phyloP scores from a whole-genome alignment of 2,329 filamentous ascomycete species.

The Dactylonectria macrodidyma region DNA sequence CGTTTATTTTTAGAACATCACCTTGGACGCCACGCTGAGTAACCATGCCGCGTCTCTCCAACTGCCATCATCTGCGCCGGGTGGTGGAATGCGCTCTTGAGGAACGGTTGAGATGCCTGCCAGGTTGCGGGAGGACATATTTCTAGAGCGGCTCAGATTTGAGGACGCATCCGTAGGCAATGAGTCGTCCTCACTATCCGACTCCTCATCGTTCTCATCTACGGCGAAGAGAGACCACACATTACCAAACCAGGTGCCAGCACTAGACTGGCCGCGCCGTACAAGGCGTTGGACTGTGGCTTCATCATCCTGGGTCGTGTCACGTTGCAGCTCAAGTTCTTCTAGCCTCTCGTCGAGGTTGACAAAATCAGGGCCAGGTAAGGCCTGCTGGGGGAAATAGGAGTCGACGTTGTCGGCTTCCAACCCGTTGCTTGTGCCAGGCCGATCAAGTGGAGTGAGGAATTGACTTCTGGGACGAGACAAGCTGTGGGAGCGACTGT shows the following conservation, averaged over 20 bases:
- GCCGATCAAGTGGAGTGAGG: conserved; percentile 61
- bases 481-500: conserved; percentile 60
- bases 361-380: conserved; percentile 73
- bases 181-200: conserved; percentile 56
- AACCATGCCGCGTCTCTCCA: conserved; percentile 80
- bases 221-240: conserved; percentile 75
- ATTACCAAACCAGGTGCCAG: conserved; percentile 72
- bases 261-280: conserved; percentile 64
- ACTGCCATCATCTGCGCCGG: conserved; percentile 68
- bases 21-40: conserved; percentile 74
- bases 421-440: conserved; percentile 56
- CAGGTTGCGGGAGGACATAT: conserved; percentile 54
- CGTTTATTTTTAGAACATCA: conserved; percentile 63
- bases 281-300: conserved; percentile 71
- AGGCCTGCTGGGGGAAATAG: conserved; percentile 45
- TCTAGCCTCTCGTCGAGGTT: conserved; percentile 73
- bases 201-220: conserved; percentile 71
- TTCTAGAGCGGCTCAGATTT: conserved; percentile 49
- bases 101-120: conserved; percentile 59
- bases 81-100: conserved; percentile 63
- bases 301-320: conserved; percentile 70
- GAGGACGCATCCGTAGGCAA: conserved; percentile 46
- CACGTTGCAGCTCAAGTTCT: conserved; percentile 65
- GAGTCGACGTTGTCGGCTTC: conserved; percentile 33
- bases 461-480: conserved; percentile 56